Base-by-base conservation (phyloP, 192 early-diverging fungal genomes). In the Dissophora globulifera region DNA sequence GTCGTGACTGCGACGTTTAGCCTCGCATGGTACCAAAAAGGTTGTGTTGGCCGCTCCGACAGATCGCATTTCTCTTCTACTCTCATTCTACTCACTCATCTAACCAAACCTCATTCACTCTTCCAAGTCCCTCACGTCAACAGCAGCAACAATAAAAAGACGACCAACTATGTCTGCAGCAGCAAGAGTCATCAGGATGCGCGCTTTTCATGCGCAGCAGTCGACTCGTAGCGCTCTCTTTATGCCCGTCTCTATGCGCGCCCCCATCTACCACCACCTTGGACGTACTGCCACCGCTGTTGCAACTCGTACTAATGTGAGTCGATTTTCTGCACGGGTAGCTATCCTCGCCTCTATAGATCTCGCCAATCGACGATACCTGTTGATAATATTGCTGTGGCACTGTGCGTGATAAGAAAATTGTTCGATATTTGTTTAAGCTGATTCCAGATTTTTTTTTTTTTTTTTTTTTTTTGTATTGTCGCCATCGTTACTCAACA, bases 241-340 rank as follows among this genome's bases (percentile, higher is more conserved):
- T 16, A 16, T 33, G 19, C 16, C 33, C 0, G 20, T 35, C 17
- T 35, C 62, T 26, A 57, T 62, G 50, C 59, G 69, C 9, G 47
- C 54, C 20, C 54, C 69, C 17, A 58, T 72, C 23, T 60, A 62
- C 3, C 52, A 38, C 38, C 59, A 71, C 52, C 30, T 63, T n/a
- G 68, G 68, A 25, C 64, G 61, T 27, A 20, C 47, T 12, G 40
- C 50, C 10, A 50, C 61, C 35, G 50, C 42, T 50, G 19, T 40
- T 19, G 31, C 61, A 10, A 22, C 32, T 50, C 48, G 33, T 19
- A 12, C 57, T 17, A 15, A 47, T 16, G 42, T 29, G 47, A 26
- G 57, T 59, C 45, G 25, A 19, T 40, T 7, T 40, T 40, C 38
- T 10, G 38, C 38, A 10, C 38, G 7, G 38, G 38, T 7, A 40